These are phyloP conservation scores for Xanthoconium separans DNA, from an alignment of 1,284 basidiomycete species.

Conservation along the genomic window DNA sequence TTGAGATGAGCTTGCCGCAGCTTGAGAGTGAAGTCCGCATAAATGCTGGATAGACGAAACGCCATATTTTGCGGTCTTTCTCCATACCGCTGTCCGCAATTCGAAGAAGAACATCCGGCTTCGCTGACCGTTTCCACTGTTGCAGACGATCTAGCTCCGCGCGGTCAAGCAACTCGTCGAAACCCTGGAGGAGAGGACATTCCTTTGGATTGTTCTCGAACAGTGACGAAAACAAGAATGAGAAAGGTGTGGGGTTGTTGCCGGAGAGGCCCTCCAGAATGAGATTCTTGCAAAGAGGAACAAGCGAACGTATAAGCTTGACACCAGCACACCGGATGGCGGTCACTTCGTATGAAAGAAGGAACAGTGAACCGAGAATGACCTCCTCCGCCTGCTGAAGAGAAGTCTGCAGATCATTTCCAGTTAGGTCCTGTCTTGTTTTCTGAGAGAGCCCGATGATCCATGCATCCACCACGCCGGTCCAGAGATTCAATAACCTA, in stretches of 20 bases:
- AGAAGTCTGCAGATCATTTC: slow-evolving; percentile 39
- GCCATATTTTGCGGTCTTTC: slow-evolving; percentile 70
- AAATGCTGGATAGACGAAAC: slow-evolving; percentile 63
- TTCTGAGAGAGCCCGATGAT: slow-evolving; percentile 45
- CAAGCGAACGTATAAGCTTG: slow-evolving; percentile 57
- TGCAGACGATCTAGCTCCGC: slow-evolving; percentile 57
- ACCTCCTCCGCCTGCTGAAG: slow-evolving; percentile 55
- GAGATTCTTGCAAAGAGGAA: slow-evolving; percentile 42
- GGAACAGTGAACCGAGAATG: slow-evolving; percentile 75
- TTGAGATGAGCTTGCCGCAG: slow-evolving; percentile 42
- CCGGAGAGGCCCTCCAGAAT: slow-evolving; percentile 32
- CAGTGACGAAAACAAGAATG: slow-evolving; percentile 47
- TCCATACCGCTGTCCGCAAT: slow-evolving; percentile 67
- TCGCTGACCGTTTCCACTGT: slow-evolving; percentile 59
- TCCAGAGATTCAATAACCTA: slow-evolving; percentile 73
- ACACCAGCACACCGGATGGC: slow-evolving; percentile 56
- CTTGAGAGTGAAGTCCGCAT: slow-evolving; percentile 54
- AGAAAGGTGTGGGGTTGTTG: slow-evolving; percentile 20
- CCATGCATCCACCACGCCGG: slow-evolving; percentile 73
- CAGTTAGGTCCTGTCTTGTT: slow-evolving; percentile 40
- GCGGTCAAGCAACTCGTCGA: slow-evolving; percentile 63
- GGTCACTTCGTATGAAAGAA: slow-evolving; percentile 66
- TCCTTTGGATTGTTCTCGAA: slow-evolving; percentile 27
- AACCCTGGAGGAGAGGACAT: slow-evolving; percentile 53
- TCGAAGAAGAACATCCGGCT: slow-evolving; percentile 53